Conservation (phyloP, 805 yeast species). For the Metschnikowia cerradonensis region DNA sequence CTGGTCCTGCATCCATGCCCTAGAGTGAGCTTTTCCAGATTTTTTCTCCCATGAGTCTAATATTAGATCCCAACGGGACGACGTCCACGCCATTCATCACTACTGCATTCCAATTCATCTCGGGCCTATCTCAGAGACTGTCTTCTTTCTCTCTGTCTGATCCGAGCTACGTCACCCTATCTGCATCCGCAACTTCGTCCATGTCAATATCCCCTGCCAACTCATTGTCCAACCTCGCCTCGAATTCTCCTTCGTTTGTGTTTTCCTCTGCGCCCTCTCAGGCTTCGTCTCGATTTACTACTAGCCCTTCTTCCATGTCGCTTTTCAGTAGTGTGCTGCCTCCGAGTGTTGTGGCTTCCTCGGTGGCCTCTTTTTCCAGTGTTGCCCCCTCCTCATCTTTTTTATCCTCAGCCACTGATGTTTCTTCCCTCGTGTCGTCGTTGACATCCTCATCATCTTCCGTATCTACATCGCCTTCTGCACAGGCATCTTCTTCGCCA, state of each 20-base stretch:
- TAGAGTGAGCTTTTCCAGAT: neutral
- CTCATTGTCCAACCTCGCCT: neutral
- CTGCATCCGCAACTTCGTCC: neutral
- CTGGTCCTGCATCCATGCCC: conserved; percentile 4
- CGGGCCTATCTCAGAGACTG: neutral
- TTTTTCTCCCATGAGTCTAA: conserved; percentile 5
- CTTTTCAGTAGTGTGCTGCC: neutral
- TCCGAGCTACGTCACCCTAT: neutral
- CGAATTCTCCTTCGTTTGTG: neutral
- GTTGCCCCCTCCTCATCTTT: neutral
- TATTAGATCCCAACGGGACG: conserved; percentile 3
- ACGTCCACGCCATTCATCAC: neutral
- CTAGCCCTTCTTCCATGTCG: neutral
- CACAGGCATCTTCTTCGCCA: neutral
- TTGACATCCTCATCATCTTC: neutral
- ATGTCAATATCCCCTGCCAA: neutral
- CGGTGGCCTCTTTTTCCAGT: neutral
- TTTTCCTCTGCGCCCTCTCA: neutral
- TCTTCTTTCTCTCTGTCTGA: neutral
- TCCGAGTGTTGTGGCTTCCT: neutral
- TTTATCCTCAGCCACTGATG: neutral
- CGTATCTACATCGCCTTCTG: neutral
- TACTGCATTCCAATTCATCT: neutral
- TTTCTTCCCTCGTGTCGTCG: neutral
- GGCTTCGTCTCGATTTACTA: neutral